Base-by-base conservation (phyloP, 1,139 yeast genomes). In the Yamadazyma buinensis region DNA sequence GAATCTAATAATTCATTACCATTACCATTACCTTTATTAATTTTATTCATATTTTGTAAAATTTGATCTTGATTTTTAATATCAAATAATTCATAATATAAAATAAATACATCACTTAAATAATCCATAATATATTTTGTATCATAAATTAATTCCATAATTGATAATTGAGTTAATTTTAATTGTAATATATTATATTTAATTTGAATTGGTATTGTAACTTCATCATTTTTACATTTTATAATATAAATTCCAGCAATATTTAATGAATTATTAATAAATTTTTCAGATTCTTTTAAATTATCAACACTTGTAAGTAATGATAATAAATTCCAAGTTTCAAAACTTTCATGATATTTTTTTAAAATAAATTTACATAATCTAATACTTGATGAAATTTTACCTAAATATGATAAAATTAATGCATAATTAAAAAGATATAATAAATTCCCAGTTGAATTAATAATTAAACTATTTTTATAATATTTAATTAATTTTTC, bases 81-180 rank as follows among this genome's bases (percentile, higher is more conserved):
- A 21, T 67, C 64, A 49, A 80, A 83, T 22, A 85, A 60, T 33
- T 62, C 70, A 34, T 76, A 73, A 48, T 72, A 84, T 14, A 82
- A 56, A 12, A 70, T 71, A 47, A 87, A 82, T 9, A 85, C 72
- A 33, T 79, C 88, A 2, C 85, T 75, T 18, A 88, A 58, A 32
- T 67, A 65, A 34, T 82, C 88, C 46, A 86, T 57, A 3, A 88
- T 79, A 32, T 73, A 75, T 21, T 71, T 68, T 1, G 73, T 63
- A 3, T 88, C 92, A 38, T 79, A 67, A 8, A 73, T 61, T 7
- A 78, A 72, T 50, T 86, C 94, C 39, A 79, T 62, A 12, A 87
- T 66, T 3, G 90, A 81, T 33, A 87, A 59, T 46, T 84, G 88
- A 0, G 95, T 82, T 56, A 84, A 67, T 48, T 84, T 84, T 50